Conservation (phyloP, 352 stramenopile species). For the Pythium folliculosum region DNA sequence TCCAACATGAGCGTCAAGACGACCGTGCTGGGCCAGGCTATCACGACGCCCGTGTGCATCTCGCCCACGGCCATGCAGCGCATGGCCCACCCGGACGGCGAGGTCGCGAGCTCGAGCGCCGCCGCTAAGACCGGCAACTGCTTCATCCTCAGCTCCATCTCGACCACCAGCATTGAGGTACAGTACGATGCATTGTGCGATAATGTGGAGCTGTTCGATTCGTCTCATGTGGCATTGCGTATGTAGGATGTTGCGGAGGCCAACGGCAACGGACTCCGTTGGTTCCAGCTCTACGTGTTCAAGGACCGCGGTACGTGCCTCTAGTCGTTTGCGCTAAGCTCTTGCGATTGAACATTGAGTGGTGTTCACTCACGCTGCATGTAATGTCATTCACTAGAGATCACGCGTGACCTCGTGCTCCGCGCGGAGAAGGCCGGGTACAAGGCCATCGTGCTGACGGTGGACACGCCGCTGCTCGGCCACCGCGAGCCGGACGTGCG, state of each 20-base stretch:
- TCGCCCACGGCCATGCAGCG: constrained; percentile 91
- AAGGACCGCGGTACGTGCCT: constrained; percentile 67
- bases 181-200: not conserved
- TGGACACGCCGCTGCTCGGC: constrained; percentile 95
- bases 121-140: constrained; percentile 84
- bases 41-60: constrained; percentile 94
- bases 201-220: not conserved
- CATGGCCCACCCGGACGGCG: constrained; percentile 95
- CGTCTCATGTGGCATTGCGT: not conserved
- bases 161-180: constrained; percentile 90
- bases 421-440: constrained; percentile 93
- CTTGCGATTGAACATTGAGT: not conserved
- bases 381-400: constrained; percentile 52
- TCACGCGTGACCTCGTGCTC: constrained; percentile 91
- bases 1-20: constrained; percentile 91
- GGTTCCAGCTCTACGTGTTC: constrained; percentile 98
- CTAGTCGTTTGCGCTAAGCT: not conserved
- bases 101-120: constrained; percentile 84
- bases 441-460: constrained; percentile 94
- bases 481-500: constrained; percentile 95
- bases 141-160: constrained; percentile 93
- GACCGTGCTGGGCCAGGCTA: constrained; percentile 89
- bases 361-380: not conserved
- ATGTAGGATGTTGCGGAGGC: constrained; percentile 22
- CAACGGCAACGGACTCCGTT: constrained; percentile 83